Base-by-base conservation (phyloP, 345 rosid genomes). In the Gossypium raimondii region DNA sequence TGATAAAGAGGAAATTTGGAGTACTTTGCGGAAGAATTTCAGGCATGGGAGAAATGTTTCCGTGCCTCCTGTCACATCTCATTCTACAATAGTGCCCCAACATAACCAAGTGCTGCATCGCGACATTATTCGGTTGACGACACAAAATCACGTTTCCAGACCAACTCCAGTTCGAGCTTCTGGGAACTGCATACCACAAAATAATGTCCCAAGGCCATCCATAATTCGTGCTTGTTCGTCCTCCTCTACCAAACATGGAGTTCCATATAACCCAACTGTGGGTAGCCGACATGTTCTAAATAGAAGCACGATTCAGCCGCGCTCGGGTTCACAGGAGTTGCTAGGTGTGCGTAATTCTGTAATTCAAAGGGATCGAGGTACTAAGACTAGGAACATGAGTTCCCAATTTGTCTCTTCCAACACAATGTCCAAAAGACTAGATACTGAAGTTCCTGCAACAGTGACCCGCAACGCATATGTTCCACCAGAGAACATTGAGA, bases 1-100 rank as follows among this genome's bases (percentile, higher is more conserved):
- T 27, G 87, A 92, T 72, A 86, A 87, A 81, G 86, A 79, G 25
- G 86, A 82, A 60, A 72, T 43, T 18, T 94, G 97, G 98, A 87
- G 78, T 83, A 77, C 70, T 77, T 78, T 77, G 71, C 87, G 97
- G 17, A 85, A 91, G 79, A 77, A 45, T 72, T 81, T 73, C 69
- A 85, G 84, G 85, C 80, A 64, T 2, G 78, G 74, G 65, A 81
- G 73, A 18, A 67, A 77, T 75, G 70, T 73, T 60, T 51, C 84
- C 17, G 9, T 70, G 56, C 78, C 11, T 73, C 67, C 81, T 10
- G 75, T 76, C 57, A 11, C 64, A 56, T 73, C 62, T 62, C 43
- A 47, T 16, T 63, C 85, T 20, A 66, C 57, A 29, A 44, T 82
- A 29, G 43, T 76, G 47, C 14, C 81, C 58, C 81, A 64, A 52